These are phyloP conservation scores for Vigna mungo DNA, from an alignment of 306 rosid genomes.

Conservation along the genomic window DNA sequence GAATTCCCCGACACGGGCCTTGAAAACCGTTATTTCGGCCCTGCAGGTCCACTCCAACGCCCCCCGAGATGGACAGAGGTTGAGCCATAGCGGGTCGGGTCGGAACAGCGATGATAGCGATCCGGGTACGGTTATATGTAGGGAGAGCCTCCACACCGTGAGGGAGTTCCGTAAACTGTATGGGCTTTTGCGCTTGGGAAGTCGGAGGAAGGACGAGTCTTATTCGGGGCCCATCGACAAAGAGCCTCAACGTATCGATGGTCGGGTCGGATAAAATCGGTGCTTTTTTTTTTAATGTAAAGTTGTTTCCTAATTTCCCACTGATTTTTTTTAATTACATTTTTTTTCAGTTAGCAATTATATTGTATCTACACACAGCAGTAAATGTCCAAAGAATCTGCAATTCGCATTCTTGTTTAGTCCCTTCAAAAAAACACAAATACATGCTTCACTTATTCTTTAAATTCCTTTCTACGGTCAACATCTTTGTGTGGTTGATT, in stretches of 20 bases:
- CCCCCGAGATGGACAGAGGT: conserved; percentile 33
- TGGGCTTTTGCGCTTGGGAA: conserved; percentile 81
- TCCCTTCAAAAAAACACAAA: not conserved
- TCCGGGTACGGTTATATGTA: conserved; percentile 49
- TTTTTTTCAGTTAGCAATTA: conserved; percentile 8
- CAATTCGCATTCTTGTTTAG: conserved; percentile 4
- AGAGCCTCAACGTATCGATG: conserved; percentile 44
- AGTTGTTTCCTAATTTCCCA: conserved; percentile 15
- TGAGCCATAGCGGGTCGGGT: conserved; percentile 61
- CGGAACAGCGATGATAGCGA: conserved; percentile 54
- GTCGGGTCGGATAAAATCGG: conserved; percentile 30
- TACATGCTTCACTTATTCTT: conserved; percentile 14
- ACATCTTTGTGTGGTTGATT: not conserved
- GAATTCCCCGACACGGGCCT: conserved; percentile 82
- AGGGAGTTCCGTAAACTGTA: conserved; percentile 81
- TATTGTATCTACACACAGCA: conserved; percentile 24
- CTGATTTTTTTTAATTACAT: conserved; percentile 3
- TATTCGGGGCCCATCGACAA: conserved; percentile 49
- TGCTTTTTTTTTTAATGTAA: conserved; percentile 27
- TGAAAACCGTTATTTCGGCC: conserved; percentile 82
- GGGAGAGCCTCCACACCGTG: conserved; percentile 71
- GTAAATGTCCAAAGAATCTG: conserved; percentile 1
- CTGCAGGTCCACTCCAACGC: conserved; percentile 70
- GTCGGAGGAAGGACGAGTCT: conserved; percentile 69
- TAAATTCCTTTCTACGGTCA: conserved; percentile 16